Evolutionary conservation across 2,329 filamentous ascomycete species (phyloP), one percentile per base, ranked within the genome.

Genomic region (Pseudogymnoascus sp.): DNA sequence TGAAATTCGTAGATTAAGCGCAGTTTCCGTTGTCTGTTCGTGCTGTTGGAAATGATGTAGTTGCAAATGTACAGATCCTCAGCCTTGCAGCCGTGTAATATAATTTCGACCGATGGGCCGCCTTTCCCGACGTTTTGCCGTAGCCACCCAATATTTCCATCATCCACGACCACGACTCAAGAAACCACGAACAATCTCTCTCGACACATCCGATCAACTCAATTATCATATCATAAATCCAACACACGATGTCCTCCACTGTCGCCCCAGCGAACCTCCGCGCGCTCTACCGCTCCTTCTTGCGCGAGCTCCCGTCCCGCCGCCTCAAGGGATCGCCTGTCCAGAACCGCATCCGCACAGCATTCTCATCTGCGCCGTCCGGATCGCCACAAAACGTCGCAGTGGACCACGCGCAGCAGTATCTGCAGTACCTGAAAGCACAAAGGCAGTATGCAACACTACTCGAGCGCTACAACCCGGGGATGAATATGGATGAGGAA

Each of bases 391-490:
- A 40, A 56, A 67, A 70, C n/a, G 14, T 60, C 1, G 59, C 59
- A 25, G 65, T 70, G 21, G 68, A 81, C 60, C 78, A 90, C 68
- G 88, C 86, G n/a, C 85, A 91, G 67, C 91, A 97, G 75, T 86
- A 91, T 68, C 77, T 92, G 25, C 83, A 86, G 64, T 97, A 96
- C 74, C 82, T 95, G 18, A 85, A 85, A 69, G 88, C 93, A n/a
- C 95, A 99, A 79, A 82, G 93, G 61, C 84, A 85, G 73, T 97
- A 97, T 75, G 83, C 85, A 25, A 88, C 85, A 14, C 78, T 97
- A 46, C 75, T 97, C 38, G 93, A 97, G 77, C 83, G 93, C 70
- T 97, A 99, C 77, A 97, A 97, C 75, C 92, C 92, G 0, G 92
- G 93, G 16, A 91, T 96, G 86, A 84, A 85, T 68, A 90, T 96